Conservation (phyloP, 2,329 filamentous ascomycete species). For the Dryadomyces quercivorus region DNA sequence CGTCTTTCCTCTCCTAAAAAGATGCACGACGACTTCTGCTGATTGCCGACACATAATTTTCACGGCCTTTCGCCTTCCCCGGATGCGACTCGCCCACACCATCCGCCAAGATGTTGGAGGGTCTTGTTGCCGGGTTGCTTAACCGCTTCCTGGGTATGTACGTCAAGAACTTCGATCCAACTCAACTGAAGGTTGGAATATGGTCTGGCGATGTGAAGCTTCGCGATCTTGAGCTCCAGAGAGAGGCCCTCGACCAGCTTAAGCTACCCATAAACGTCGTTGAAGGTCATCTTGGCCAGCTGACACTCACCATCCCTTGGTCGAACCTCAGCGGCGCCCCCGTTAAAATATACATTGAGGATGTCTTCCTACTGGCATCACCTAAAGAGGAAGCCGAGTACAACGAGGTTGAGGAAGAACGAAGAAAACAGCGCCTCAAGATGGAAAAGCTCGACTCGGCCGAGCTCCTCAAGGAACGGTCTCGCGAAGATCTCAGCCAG, state of each 20-base stretch:
- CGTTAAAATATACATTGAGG: slow-evolving; percentile 88
- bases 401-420: slow-evolving; percentile 83
- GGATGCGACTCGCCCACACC: slow-evolving; percentile 10
- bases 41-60: neutral
- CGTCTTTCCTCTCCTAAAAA: neutral
- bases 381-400: slow-evolving; percentile 93
- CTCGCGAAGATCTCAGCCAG: slow-evolving; percentile 80
- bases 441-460: slow-evolving; percentile 98
- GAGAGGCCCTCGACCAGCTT: slow-evolving; percentile 93
- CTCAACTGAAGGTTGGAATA: slow-evolving; percentile 95
- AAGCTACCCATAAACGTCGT: slow-evolving; percentile 94
- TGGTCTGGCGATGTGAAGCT: slow-evolving; percentile 98
- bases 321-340: slow-evolving; percentile 91
- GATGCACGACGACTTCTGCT: neutral
- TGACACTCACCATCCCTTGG: slow-evolving; percentile 93
- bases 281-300: slow-evolving; percentile 82
- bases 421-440: slow-evolving; percentile 79
- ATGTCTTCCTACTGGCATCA: slow-evolving; percentile 90
- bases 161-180: slow-evolving; percentile 97
- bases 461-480: slow-evolving; percentile 84
- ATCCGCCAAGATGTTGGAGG: slow-evolving; percentile 75
- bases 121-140: slow-evolving; percentile 88
- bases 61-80: neutral
- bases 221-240: slow-evolving; percentile 78
- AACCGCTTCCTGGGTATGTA: slow-evolving; percentile 99